Base-by-base conservation (phyloP, 2,329 filamentous ascomycete species). In the Phoma sp. region DNA sequence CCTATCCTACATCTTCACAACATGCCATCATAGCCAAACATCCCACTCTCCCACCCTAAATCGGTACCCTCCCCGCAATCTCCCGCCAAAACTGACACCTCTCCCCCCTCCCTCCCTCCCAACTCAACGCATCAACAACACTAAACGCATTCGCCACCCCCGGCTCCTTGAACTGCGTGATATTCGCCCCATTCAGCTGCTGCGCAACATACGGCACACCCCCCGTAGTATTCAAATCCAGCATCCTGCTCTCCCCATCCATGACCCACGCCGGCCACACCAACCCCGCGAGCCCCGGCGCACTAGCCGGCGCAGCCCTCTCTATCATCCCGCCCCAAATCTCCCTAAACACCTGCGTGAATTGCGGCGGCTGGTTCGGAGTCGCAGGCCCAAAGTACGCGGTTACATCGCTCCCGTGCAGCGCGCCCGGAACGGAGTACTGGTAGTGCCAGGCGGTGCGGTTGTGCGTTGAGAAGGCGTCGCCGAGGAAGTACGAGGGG, bases 401-500 rank as follows among this genome's bases (percentile, higher is more conserved):
- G 9, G 44, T 6, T 1, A 55, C 45, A 40, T 70, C 67, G 6
- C 33, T 25, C 12, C 50, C 62, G 43, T 71, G 67, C 5, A 49
- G 38, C 2, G 62, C 64, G 9, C 47, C 52, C 6, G 65, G 60
- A n/a, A 65, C 49, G 1, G 61, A 64, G 58, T 64, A 69, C 40
- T 66, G 61, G 45, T 64, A 66, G 39, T 67, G 60, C 51, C 54
- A 61, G 4, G 51, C 41, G 3, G 53, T 53, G 25, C 56, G 50
- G 3, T 36, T 35, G 4, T 22, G 17, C 37, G n/a, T 35, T 17
- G 51, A 54, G 56, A 65, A 85, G 3, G 81, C 81, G 32, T 80
- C 74, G 2, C 80, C 78, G 51, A 85, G 70, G 83, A 82, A 85
- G 68, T 85, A 85, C 0, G 80, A 78, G 0, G 83, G 80, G 64